Percentiles rank a stretch among this genome's conserved stretches.
Conservation (phyloP, 73 alveolate genomes). For the Urostyla sp. region DNA sequence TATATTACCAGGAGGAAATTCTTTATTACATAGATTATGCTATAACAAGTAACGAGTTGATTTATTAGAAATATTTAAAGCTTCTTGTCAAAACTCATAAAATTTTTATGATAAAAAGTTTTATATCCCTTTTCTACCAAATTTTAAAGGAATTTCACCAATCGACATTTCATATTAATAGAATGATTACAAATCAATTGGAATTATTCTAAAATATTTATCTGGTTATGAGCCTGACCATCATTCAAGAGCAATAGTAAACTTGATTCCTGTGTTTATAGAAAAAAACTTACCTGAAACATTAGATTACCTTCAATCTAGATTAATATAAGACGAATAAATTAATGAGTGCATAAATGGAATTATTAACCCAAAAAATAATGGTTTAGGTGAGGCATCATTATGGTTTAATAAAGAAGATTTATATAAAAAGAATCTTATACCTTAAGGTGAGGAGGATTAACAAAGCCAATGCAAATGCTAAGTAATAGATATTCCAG, state of each 20-base stretch:
- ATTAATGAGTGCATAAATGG: not conserved
- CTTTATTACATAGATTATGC: conserved; percentile 28
- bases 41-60: not conserved
- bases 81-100: not conserved
- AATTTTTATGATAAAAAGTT: not conserved
- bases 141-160: conserved; percentile 22
- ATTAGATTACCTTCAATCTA: conserved; percentile 3
- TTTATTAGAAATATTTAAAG: not conserved
- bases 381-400: not conserved
- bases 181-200: conserved; percentile 10
- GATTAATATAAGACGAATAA: conserved; percentile 3
- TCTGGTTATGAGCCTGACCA: conserved; percentile 8
- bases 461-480: not conserved
- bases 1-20: conserved; percentile 55
- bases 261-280: conserved; percentile 2
- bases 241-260: conserved; percentile 46
- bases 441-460: conserved; percentile 4
- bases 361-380: not conserved
- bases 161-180: conserved; percentile 2
- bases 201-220: conserved; percentile 15
- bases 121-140: conserved; percentile 37
- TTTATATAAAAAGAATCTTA: not conserved
- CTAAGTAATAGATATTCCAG: conserved; percentile 28
- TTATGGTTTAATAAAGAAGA: conserved; percentile 28
- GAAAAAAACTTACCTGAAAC: conserved; percentile 6